Base-by-base conservation (phyloP, 805 yeast genomes). In the Zygotorulaspora danielsina region DNA sequence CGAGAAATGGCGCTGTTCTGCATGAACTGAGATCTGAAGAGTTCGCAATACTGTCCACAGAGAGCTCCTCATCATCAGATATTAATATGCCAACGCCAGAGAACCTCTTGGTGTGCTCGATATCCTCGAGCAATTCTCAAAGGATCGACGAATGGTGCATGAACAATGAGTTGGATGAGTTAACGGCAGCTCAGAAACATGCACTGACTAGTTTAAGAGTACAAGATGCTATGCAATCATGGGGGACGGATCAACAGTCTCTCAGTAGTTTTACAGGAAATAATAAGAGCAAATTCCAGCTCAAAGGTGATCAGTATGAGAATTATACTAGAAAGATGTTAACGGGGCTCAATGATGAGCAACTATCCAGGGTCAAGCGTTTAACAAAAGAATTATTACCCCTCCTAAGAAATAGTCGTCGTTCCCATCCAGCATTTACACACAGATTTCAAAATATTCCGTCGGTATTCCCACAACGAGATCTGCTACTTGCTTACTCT, bases 231-330 rank as follows among this genome's bases (percentile, higher is more conserved):
- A 38, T 61, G n/a, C 55, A 55, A 2, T 60, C 65, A 1, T 62
- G 66, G 66, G 66, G 65, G 16, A 58, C 59, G 37, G 65, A 59
- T 27, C 32, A 49, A 15, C 20, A 41, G 6, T 45, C 46, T 5
- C 20, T 36, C 8, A 39, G 27, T 8, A 22, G 22, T 10, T 28
- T 21, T 13, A 36, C 21, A 5, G 20, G 29, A 32, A 24, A 26
- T 5, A 28, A 13, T 3, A 33, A 5, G 10, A 22, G 19, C 19
- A 17, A 28, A 4, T n/a, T 16, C 10, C 15, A 19, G 17, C 5
- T 12, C 20, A 29, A 39, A 12, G 31, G 19, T 16, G 30, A 32
- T 13, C 31, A 10, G 7, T 18, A 19, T 6, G 48, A 37, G n/a
- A 49, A 47, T 36, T 45, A 39, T 18, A 44, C 50, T 3, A 33